phyloP scores from a whole-genome alignment of 192 early-diverging fungal genomes.

The Coemansia furcata region DNA sequence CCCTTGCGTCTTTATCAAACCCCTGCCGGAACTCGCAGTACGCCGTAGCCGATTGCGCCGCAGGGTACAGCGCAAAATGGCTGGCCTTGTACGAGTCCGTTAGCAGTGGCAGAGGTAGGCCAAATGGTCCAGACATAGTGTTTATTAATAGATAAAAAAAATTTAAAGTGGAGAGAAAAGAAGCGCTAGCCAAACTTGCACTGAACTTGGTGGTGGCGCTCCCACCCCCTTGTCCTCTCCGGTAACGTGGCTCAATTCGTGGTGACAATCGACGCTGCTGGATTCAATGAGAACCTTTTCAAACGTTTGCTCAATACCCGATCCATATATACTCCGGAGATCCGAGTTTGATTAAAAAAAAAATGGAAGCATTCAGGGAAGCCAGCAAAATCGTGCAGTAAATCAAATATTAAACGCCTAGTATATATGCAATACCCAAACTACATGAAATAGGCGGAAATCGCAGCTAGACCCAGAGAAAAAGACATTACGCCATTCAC shows the following conservation, averaged over 20 bases:
- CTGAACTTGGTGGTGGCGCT: not conserved
- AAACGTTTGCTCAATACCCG: conserved; percentile 42
- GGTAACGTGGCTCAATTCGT: not conserved
- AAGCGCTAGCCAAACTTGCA: not conserved
- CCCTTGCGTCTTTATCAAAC: conserved; percentile 63
- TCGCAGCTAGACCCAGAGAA: not conserved
- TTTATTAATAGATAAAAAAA: not conserved
- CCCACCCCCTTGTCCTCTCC: not conserved
- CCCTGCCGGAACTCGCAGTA: conserved; percentile 78
- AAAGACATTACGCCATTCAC: not conserved
- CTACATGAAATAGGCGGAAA: not conserved
- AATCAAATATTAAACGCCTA: too few relatives aligned
- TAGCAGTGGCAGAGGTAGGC: conserved; percentile 64
- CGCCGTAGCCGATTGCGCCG: conserved; percentile 67
- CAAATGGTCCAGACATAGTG: conserved; percentile 50
- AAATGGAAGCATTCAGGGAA: too few relatives aligned
- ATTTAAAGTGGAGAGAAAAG: not conserved
- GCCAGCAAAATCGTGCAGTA: too few relatives aligned
- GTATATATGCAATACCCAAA: not conserved
- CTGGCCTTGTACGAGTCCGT: conserved; percentile 86
- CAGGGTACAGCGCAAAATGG: conserved; percentile 76
- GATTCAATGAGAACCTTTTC: not conserved
- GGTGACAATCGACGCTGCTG: not conserved
- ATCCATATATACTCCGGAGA: conserved; percentile 53
- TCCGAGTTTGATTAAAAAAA: conserved; percentile 27